Evolutionary conservation across 371 early-diverging fungal genomes (phyloP).

Genomic region (Batkoa obscura): DNA sequence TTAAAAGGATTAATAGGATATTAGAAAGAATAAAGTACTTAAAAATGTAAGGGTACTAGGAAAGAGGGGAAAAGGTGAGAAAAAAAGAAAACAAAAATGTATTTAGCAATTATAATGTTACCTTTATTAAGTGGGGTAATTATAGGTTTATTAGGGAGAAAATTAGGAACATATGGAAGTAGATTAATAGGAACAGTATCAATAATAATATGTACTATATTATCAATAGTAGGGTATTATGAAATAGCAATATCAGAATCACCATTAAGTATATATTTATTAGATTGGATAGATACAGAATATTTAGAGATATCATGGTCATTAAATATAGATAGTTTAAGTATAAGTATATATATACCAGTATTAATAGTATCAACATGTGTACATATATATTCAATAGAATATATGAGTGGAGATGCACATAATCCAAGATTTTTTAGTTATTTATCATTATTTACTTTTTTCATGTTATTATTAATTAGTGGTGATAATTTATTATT

Average conservation of each 20-base stretch:
- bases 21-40: too few species aligned
- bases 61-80: neutral
- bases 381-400: constrained; percentile 22
- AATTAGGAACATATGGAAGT: neutral
- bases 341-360: constrained; percentile 16
- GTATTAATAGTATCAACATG: constrained; percentile 18
- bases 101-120: neutral
- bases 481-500: constrained; percentile 43
- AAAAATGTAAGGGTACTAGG: too few species aligned
- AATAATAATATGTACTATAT: neutral
- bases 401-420: constrained; percentile 22
- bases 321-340: constrained; percentile 19
- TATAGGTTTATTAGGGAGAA: neutral
- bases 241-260: neutral
- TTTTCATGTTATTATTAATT: constrained; percentile 40
- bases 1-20: too few species aligned
- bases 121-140: neutral
- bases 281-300: constrained; percentile 17
- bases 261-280: constrained; percentile 11
- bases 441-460: constrained; percentile 44
- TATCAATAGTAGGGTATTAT: neutral
- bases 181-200: neutral
- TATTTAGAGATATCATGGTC: constrained; percentile 17
- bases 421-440: constrained; percentile 38
- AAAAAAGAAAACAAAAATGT: neutral